Evolutionary conservation across 2,329 filamentous ascomycete genomes (phyloP).

Genomic region (Fonsecaea multimorphosa): DNA sequence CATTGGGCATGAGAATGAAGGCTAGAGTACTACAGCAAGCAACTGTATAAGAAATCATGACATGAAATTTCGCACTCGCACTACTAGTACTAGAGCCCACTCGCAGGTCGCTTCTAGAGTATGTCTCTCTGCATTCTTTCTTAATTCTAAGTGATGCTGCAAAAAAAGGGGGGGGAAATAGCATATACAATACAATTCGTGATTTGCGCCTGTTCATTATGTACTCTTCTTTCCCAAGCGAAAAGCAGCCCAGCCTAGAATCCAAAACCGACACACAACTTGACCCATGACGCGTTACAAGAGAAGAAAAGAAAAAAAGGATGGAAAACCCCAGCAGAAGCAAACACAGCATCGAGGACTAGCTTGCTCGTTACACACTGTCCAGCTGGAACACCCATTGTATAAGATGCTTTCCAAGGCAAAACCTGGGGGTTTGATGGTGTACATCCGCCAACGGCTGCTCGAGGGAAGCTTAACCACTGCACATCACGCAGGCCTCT

Average conservation of each 20-base stretch:
- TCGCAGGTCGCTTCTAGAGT: neutral
- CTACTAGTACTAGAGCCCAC: neutral
- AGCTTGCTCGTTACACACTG: too few relatives aligned
- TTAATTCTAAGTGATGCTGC: neutral
- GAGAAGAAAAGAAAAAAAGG: too few relatives aligned
- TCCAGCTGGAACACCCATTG: too few relatives aligned
- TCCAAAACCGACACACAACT: neutral
- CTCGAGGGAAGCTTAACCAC: constrained; percentile 65
- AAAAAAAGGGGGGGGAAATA: neutral
- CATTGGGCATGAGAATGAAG: neutral
- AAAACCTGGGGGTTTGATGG: too few relatives aligned
- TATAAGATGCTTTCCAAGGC: too few relatives aligned
- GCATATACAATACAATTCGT: neutral
- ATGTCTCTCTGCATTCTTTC: neutral
- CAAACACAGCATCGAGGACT: too few relatives aligned
- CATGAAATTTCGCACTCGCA: constrained; percentile 2
- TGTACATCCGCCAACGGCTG: neutral
- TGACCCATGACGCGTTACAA: neutral
- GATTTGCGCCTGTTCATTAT: neutral
- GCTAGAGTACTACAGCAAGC: neutral
- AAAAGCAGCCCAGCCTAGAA: neutral
- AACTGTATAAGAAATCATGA: constrained; percentile 4
- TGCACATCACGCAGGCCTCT: constrained; percentile 96
- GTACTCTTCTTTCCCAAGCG: too few relatives aligned
- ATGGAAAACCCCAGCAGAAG: too few relatives aligned